Percentiles rank a stretch among this genome's conserved stretches.
These are phyloP conservation scores for Pezicula carpinea DNA, from an alignment of 2,329 filamentous ascomycete species.

Conservation along the genomic window DNA sequence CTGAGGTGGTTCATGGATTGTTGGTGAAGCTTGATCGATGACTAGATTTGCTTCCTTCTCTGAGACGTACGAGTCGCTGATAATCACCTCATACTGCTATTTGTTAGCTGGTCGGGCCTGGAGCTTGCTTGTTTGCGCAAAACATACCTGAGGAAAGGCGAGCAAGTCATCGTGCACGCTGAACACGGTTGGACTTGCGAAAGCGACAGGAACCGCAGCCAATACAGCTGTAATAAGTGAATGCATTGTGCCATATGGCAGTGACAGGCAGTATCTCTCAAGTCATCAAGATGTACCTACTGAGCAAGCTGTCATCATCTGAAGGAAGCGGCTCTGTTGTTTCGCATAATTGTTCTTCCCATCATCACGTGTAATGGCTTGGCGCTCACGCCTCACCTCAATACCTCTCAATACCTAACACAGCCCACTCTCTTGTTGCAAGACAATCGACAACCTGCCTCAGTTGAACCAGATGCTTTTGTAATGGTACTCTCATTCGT, in stretches of 20 bases:
- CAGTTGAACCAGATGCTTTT: too few species aligned
- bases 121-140: not conserved
- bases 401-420: too few species aligned
- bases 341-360: too few species aligned
- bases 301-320: slow-evolving; percentile 1
- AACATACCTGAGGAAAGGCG: slow-evolving; percentile 63
- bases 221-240: slow-evolving; percentile 21
- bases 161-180: slow-evolving; percentile 69
- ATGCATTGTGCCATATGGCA: slow-evolving; percentile 30
- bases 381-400: too few species aligned
- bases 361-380: too few species aligned
- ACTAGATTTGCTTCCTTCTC: slow-evolving; percentile 49
- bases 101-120: slow-evolving; percentile 14
- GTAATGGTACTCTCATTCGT: too few species aligned
- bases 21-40: slow-evolving; percentile 29
- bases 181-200: slow-evolving; percentile 55
- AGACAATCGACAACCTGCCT: too few species aligned
- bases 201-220: slow-evolving; percentile 29
- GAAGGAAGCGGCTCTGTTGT: too few species aligned
- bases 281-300: not conserved
- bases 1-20: slow-evolving; percentile 16
- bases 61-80: slow-evolving; percentile 55
- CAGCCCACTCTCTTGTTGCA: too few species aligned
- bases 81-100: slow-evolving; percentile 58
- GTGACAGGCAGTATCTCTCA: slow-evolving; percentile 4